These are phyloP conservation scores for Wickerhamomyces canadensis DNA, from an alignment of 805 yeast species.

Conservation along the genomic window DNA sequence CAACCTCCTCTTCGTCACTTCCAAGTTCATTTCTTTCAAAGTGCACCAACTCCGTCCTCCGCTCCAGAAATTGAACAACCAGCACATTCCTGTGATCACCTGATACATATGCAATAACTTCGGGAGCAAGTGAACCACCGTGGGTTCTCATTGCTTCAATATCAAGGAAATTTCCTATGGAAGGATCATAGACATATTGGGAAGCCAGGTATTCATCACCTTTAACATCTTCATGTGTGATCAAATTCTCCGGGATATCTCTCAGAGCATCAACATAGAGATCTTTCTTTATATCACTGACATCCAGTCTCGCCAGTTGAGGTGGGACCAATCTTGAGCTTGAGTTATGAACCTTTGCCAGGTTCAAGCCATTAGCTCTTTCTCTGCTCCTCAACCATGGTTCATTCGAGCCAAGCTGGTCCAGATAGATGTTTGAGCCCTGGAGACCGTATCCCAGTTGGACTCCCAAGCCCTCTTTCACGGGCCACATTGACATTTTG, in stretches of 20 bases:
- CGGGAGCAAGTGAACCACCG: too few relatives aligned
- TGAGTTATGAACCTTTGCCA: slow-evolving; percentile 13
- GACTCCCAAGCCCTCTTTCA: slow-evolving; percentile 35
- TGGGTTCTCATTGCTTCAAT: not conserved
- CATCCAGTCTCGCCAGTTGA: slow-evolving; percentile 4
- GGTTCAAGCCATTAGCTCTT: slow-evolving; percentile 16
- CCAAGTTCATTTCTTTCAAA: not conserved
- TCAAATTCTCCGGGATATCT: not conserved
- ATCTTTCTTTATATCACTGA: not conserved
- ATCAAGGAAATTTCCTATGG: slow-evolving; percentile 19
- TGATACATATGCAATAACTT: slow-evolving; percentile 4
- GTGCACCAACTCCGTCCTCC: slow-evolving; percentile 1
- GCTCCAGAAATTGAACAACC: not conserved
- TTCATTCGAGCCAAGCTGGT: slow-evolving; percentile 11
- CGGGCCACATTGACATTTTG: slow-evolving; percentile 41
- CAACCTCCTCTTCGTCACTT: not conserved
- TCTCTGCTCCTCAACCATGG: slow-evolving; percentile 25
- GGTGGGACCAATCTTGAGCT: slow-evolving; percentile 5
- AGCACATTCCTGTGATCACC: slow-evolving; percentile 1
- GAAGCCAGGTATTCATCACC: slow-evolving; percentile 16
- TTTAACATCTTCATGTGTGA: slow-evolving; percentile 1
- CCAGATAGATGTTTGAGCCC: slow-evolving; percentile 26
- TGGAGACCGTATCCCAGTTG: slow-evolving; percentile 38
- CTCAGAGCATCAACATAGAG: not conserved
- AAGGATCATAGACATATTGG: slow-evolving; percentile 31